Base-by-base conservation (phyloP, 306 rosid species). In the Quillaja saponaria region DNA sequence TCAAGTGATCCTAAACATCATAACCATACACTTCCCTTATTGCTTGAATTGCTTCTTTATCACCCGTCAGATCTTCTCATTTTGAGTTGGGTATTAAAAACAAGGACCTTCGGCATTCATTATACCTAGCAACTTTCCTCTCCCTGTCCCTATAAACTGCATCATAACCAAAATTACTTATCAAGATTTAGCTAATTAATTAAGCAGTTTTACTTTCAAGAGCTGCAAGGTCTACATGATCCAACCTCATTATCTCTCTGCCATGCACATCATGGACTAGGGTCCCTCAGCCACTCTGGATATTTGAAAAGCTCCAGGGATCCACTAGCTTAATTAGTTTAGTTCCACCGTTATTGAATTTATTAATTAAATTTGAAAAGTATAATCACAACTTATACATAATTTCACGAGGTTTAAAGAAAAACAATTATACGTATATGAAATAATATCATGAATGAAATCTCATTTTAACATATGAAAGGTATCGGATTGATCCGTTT, bases 81-180 rank as follows among this genome's bases (percentile, higher is more conserved):
- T 76, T 85, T 0, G 72, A 40, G 19, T 81, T 74, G 10, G 90
- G 90, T 21, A 81, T 77, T 62, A 85, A 28, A 9, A 85, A 0
- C 2, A 85, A 0, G 1, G 44, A 41, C 71, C 87, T 73, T 1
- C 87, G 79, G 31, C 81, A 81, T 18, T 76, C 72, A 68, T 85
- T 85, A 68, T 85, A 81, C 55, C 87, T 81, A 0, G 90, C 83
- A 19, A 85, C 80, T 4, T 10, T 73, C 68, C 87, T 81, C 45
- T 85, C 87, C 21, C 90, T 73, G 39, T 81, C 90, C 41, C 85
- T 85, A 7, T 85, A 85, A 31, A 85, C 90, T 79, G 80, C 81
- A 73, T 18, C 9, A 16, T 55, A 0, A n/a, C n/a, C 7, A 54
- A 3, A 8, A 10, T 10, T 37, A 39, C n/a, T 38, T 6, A 5